Evolutionary conservation across 2,329 filamentous ascomycete genomes (phyloP), one percentile per base, ranked within the genome.

Genomic region (Ascochyta pisi): DNA sequence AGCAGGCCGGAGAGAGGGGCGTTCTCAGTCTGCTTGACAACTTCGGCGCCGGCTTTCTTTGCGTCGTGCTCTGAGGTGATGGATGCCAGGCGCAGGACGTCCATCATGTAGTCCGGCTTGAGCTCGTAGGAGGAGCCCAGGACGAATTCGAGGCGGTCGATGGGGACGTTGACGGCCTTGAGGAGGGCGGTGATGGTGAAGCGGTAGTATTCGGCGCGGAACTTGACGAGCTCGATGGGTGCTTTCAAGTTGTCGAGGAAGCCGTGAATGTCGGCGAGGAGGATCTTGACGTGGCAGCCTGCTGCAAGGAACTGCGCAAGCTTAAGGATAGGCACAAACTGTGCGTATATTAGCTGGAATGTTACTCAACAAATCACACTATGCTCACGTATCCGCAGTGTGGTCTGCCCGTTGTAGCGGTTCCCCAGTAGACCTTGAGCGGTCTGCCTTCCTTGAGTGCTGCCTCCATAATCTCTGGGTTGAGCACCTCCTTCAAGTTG

Each of bases 21-120:
- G 69, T 94, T 92, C 53, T 86, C 84, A 3, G 89, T 87, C 80
- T 98, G 92, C 83, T 98, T 98, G 63, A 99, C 94, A 7, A 98
- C 86, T 77, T 98, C 95, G 1, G 92, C 90, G 35, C 94, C 94
- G 0, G 94, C 93, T 77, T 92, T 95, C 77, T 92, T 91, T 15
- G 92, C 91, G 70, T 95, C 88, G 71, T 93, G 87, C 77, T 92
- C 87, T 13, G 88, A 88, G 5, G 89, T 85, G 49, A 91, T 77
- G 3, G 85, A 85, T 41, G 83, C 84, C 62, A 98, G 75, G 71
- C 89, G 87, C 79, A 93, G 94, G 31, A 96, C 78, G 73, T 98
- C 94, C 90, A 96, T 95, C 57, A 88, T 86, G 79, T 97, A 98
- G 38, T 82, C 76, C 16, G 79, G 68, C 19, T 76, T 78, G 27